These are phyloP conservation scores for Globisporangium rhizosaccharum DNA, from an alignment of 352 stramenopile genomes.

Conservation along the genomic window DNA sequence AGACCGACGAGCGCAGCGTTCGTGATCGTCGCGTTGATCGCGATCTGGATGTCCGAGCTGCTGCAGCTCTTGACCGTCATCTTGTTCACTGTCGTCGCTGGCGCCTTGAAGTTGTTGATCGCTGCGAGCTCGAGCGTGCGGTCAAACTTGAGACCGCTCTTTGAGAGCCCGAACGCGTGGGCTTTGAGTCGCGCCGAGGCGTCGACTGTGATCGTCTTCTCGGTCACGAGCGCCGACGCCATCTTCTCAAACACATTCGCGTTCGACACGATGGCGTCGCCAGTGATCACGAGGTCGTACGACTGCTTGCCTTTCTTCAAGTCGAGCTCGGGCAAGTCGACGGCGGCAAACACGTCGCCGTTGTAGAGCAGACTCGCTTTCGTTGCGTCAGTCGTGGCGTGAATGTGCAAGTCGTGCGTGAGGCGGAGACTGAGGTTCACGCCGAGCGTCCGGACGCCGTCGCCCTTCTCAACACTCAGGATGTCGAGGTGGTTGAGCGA, in stretches of 20 bases:
- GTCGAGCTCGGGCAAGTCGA: constrained; percentile 48
- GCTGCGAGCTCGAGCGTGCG: constrained; percentile 36
- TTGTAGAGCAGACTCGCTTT: constrained; percentile 37
- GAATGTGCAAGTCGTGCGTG: constrained; percentile 34
- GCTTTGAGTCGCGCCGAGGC: constrained; percentile 33
- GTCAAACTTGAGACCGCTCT: constrained; percentile 43
- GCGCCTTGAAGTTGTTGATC: constrained; percentile 53
- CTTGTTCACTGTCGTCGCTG: constrained; percentile 39
- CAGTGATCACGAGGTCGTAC: constrained; percentile 50
- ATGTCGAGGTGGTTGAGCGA: constrained; percentile 67
- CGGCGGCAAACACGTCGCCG: constrained; percentile 32
- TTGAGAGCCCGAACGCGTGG: constrained; percentile 40
- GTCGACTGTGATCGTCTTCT: constrained; percentile 30
- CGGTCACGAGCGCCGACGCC: constrained; percentile 29
- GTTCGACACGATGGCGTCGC: constrained; percentile 31
- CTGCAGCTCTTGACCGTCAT: constrained; percentile 42
- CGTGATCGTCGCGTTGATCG: constrained; percentile 55
- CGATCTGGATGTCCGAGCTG: constrained; percentile 31
- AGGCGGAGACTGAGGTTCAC: constrained; percentile 55
- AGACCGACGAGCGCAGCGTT: constrained; percentile 10
- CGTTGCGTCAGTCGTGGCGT: constrained; percentile 47
- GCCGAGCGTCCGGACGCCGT: constrained; percentile 20
- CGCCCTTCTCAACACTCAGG: constrained; percentile 28
- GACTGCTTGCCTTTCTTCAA: constrained; percentile 36
- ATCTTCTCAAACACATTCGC: constrained; percentile 38